Base-by-base conservation (phyloP, 2,329 filamentous ascomycete genomes). In the Xylaria sp. region DNA sequence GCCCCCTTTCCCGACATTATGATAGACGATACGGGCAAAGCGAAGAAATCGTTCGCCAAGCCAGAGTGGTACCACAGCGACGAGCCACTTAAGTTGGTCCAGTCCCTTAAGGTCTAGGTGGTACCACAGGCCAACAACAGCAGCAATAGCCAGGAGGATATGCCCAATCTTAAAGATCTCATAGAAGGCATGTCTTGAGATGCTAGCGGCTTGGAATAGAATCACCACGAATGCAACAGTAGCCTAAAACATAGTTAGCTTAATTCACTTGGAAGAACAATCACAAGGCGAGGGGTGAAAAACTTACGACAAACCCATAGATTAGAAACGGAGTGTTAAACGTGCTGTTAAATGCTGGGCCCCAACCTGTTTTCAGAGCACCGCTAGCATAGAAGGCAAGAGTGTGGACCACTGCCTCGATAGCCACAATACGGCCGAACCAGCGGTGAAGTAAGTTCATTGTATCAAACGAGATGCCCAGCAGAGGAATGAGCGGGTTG, bases 401-500 rank as follows among this genome's bases (percentile, higher is more conserved):
- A 1, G 87, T 88, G 79, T 94, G 92, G 34, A 86, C 82, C 48
- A 94, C 73, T 9, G 89, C 85, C 78, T 95, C 91, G 14, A 93
- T 80, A 19, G 91, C 85, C 30, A 92, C 90, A 68, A 94, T 92
- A 47, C 92, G 89, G 73, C 92, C 92, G 70, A 93, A 86, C 92
- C 92, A 94, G 69, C 92, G 88, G 80, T 95, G 92, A 66, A 94
- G 84, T 69, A 95, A 81, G 81, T 94, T 95, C 84, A 92, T 94
- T 0, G 91, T 93, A 79, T 95, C 92, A 78, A 94, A 95, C 3
- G 90, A 92, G 71, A 94, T 89, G 69, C 89, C 89, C 61, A 93
- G 84, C 72, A 92, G 82, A 69, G 84, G 84, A 76, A 94, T 93
- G 71, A 95, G 83, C 24, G 91, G 91, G 80, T 94, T 94, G 82